Evolutionary conservation across 208 protist species (phyloP), one percentile per base, ranked within the genome.

Genomic region (Acanthamoeba lenticulata): DNA sequence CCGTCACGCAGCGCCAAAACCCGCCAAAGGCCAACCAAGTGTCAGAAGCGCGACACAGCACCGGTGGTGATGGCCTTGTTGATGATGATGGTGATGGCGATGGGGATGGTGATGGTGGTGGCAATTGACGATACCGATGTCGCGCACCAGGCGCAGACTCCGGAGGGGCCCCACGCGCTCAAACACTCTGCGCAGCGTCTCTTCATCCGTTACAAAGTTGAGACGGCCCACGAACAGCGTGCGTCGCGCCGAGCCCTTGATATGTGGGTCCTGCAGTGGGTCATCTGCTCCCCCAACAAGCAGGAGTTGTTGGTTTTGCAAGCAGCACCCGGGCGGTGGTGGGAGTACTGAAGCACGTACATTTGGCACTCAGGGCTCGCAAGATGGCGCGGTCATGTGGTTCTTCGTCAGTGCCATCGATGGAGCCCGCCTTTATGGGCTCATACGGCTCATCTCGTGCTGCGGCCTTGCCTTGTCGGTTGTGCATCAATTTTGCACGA

Each of bases 381-480:
- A 86, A 6, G 9, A 96, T 72, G 36, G 15, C 95, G 62, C 74
- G 95, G 62, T 96, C 95, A 40, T 96, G 95, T 36, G 95, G 95
- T 24, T 34, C 72, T 2, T 69, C 65, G 47, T 95, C 94, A 17
- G 95, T 96, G 36, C 95, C 95, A 74, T 96, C 95, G 27, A 95
- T 95, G 17, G 85, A 94, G 2, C 95, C 95, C 21, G 94, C 93
- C 21, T 47, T 36, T 6, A 95, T 21, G 7, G 94, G 89, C n/a
- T 88, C 93, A 40, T 96, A 96, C 15, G 69, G 36, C n/a, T 86
- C 49, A 13, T 93, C 94, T 45, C 17, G 52, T 72, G 45, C 85
- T 29, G 85, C 85, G 1, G 24, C 19, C 6, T 27, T 11, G 0
- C 77, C 44, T 21, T n/a, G 32, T 21, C 29, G n/a, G 77, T 83